Conservation (phyloP, 176 grass and related monocot species). For the Chloris gayana region DNA sequence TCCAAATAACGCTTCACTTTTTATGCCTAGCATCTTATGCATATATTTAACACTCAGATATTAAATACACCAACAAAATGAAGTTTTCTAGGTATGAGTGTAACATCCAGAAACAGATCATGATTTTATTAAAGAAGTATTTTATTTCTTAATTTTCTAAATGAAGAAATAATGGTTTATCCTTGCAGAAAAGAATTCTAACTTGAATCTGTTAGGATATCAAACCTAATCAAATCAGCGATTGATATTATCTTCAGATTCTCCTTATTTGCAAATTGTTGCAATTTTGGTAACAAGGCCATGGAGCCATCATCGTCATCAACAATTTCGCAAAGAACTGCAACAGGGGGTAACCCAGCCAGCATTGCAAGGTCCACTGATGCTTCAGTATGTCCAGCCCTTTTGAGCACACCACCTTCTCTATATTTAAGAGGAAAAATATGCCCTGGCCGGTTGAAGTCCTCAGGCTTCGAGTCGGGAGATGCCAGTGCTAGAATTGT, state of each 20-base stretch:
- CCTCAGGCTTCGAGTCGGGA: conserved; percentile 73
- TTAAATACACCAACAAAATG: background rate
- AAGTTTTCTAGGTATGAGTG: background rate
- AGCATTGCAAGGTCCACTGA: conserved; percentile 90
- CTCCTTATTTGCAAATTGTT: conserved; percentile 74
- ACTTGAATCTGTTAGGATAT: conserved; percentile 20
- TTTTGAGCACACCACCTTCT: conserved; percentile 96
- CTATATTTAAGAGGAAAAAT: conserved; percentile 96
- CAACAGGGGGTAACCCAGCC: conserved; percentile 77
- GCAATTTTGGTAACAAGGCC: conserved; percentile 86
- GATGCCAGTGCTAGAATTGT: conserved; percentile 70
- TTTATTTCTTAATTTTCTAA: background rate
- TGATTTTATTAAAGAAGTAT: background rate
- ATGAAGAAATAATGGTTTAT: background rate
- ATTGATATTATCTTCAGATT: conserved; percentile 95
- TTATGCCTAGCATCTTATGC: background rate
- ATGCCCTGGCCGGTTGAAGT: conserved; percentile 91
- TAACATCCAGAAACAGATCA: conserved; percentile 15
- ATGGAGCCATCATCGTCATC: conserved; percentile 90
- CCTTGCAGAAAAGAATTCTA: background rate
- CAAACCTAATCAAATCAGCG: conserved; percentile 85
- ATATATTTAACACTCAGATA: background rate
- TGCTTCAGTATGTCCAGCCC: conserved; percentile 97
- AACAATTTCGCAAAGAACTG: conserved; percentile 90
- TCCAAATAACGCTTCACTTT: background rate